Evolutionary conservation across 2,329 filamentous ascomycete species (phyloP), one percentile per base, ranked within the genome.

Genomic region (Talaromyces pinophilus): DNA sequence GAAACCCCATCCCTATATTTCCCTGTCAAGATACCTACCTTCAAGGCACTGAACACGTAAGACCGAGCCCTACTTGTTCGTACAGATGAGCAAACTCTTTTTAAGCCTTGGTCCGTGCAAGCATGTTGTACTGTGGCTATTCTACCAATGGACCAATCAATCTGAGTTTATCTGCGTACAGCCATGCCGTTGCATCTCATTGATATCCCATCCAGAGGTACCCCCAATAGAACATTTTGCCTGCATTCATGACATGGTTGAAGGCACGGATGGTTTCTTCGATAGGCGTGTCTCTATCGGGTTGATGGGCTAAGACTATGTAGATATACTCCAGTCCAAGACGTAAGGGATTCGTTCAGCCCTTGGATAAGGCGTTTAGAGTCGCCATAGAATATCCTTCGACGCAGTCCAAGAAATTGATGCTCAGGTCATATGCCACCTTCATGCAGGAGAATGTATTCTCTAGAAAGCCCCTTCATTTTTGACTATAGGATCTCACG

Each of bases 211-310:
- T 76, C 90, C 87, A 1, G 86, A 89, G 0, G 88, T 90, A 60
- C 87, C 88, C 88, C 88, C 88, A 90, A 81, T 91, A 90, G 69
- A 92, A 86, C 2, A 87, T 86, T 79, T 90, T 87, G 64, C 89
- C 90, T 0, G 82, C 83, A 73, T 88, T 82, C 75, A 92, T 91
- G 44, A 92, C 79, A 76, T 90, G 82, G 81, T 91, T 91, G 80
- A 92, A 91, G 46, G 88, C 88, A 52, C 88, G 86, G 46, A 92
- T 88, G 0, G 84, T 88, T 80, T 91, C 89, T 76, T 91, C 88
- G 78, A 91, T 91, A 0, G 89, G 89, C 0, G 88, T 91, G 52
- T 77, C 80, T 13, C 87, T 83, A 74, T 92, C 89, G 1, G 89
- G 87, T 11, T 89, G 84, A 78, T 91, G 89, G n/a, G 88, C 88